Evolutionary conservation across 148 eudicot genomes (phyloP).

Genomic region (Heliamphora exappendiculata): DNA sequence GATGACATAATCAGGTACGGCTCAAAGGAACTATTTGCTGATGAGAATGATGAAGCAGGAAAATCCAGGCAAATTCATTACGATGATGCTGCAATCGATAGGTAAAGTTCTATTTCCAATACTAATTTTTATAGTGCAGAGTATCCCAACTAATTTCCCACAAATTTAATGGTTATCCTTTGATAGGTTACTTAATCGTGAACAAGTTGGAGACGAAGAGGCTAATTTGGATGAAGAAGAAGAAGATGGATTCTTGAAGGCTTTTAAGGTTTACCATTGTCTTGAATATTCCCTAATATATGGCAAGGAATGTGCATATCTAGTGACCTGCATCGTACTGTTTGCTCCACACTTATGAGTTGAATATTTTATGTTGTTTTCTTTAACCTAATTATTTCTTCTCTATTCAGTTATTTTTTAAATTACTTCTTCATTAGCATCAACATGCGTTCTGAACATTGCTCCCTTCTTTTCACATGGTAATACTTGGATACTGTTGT

Average conservation of each 20-base stretch:
- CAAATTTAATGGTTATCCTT: not conserved
- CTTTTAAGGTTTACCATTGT: slow-evolving; percentile 63
- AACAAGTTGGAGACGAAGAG: slow-evolving; percentile 79
- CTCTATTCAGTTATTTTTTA: not conserved
- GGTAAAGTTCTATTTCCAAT: slow-evolving; percentile 32
- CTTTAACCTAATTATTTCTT: not conserved
- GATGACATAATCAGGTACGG: slow-evolving; percentile 98
- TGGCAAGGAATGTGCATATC: not conserved
- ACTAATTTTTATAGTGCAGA: slow-evolving; percentile 1
- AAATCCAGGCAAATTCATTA: slow-evolving; percentile 97
- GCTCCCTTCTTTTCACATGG: not conserved
- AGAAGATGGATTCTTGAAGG: slow-evolving; percentile 82
- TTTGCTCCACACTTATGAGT: not conserved
- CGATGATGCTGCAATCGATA: slow-evolving; percentile 89
- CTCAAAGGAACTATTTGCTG: slow-evolving; percentile 86
- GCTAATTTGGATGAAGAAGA: slow-evolving; percentile 71
- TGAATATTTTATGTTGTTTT: not conserved
- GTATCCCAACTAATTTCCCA: not conserved
- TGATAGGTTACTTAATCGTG: slow-evolving; percentile 81
- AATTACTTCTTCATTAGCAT: not conserved
- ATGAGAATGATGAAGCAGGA: slow-evolving; percentile 83
- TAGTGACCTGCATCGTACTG: not conserved
- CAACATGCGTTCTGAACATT: not conserved
- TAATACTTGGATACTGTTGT: no score
- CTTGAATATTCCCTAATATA: not conserved